These are phyloP conservation scores for Epichloe scottii DNA, from an alignment of 2,329 filamentous ascomycete genomes.

Conservation along the genomic window DNA sequence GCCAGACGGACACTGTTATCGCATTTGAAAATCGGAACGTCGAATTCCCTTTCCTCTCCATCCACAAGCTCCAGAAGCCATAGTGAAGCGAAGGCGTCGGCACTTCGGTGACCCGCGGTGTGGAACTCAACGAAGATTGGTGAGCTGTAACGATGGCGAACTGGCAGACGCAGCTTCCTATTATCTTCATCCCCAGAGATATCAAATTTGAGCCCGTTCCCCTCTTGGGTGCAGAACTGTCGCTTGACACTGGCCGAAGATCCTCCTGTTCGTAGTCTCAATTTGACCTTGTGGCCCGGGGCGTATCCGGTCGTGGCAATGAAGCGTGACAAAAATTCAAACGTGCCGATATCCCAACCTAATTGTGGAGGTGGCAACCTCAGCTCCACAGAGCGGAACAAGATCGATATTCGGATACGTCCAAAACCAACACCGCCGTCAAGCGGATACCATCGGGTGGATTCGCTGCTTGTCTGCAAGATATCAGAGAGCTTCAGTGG, in stretches of 20 bases:
- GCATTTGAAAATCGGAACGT: slow-evolving; percentile 85
- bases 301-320: slow-evolving; percentile 54
- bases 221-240: slow-evolving; percentile 47
- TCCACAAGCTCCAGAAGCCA: slow-evolving; percentile 84
- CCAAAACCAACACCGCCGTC: slow-evolving; percentile 91
- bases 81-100: slow-evolving; percentile 64
- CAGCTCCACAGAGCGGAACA: slow-evolving; percentile 84
- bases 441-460: slow-evolving; percentile 89
- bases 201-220: slow-evolving; percentile 37
- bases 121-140: slow-evolving; percentile 85
- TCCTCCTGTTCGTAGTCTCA: slow-evolving; percentile 74
- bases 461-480: slow-evolving; percentile 75
- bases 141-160: slow-evolving; percentile 81
- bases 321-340: slow-evolving; percentile 66
- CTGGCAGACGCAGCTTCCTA: slow-evolving; percentile 58
- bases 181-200: slow-evolving; percentile 30
- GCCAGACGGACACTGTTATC: slow-evolving; percentile 62
- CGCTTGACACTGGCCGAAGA: slow-evolving; percentile 60
- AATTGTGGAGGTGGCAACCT: slow-evolving; percentile 73
- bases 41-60: slow-evolving; percentile 62
- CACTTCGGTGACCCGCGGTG: slow-evolving; percentile 51
- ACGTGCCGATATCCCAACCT: slow-evolving; percentile 91
- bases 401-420: slow-evolving; percentile 71
- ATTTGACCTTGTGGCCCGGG: slow-evolving; percentile 55
- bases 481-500: slow-evolving; percentile 79